Evolutionary conservation across 129 eudicot genomes (phyloP), one percentile per base, ranked within the genome.

Genomic region (Gnaphalium uliginosum): DNA sequence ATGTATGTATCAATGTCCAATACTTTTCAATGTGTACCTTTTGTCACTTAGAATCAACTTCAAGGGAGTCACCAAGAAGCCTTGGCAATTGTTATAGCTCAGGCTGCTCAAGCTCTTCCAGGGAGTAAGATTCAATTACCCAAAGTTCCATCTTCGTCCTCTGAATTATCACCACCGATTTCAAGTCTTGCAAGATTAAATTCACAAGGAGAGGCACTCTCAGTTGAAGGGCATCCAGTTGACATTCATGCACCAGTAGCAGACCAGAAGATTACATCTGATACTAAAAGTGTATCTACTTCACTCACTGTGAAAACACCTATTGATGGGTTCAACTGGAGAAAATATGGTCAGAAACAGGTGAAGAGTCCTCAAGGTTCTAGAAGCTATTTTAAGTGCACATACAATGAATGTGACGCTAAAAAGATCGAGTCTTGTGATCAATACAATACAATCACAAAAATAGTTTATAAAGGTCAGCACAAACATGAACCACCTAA

Each of bases 321-420:
- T 10, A 43, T 79, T 57, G 98, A 93, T 72, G 98, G 96, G 41
- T 93, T 80, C 83, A 90, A 89, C 72, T 93, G 98, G 98, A 85
- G 98, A 63, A 93, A 93, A 82, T 93, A 93, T 59, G 98, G 98
- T 68, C 96, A 93, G 76, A 93, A 93, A 82, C 96, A 93, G 79
- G 96, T 93, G 57, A 93, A 90, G 80, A 86, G 85, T 80, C 96
- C 98, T 35, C 84, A 84, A 79, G 96, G 98, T 71, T 90, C 92
- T 59, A 80, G 98, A 71, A 93, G 98, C 87, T 93, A 93, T 73
- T 93, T 84, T 74, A 79, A 86, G 71, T 93, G 98, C 92, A 93
- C 98, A 8, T 62, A 83, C 57, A 83, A 76, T 6, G 84, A 88
- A 56, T 93, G 98, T 68, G 79, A 56, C 61, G 96, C 98, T 71